A percentile compares a stretch with the other conserved stretches of the same genome.
Conservation (phyloP, 345 rosid genomes). For the Gossypium anomalum region DNA sequence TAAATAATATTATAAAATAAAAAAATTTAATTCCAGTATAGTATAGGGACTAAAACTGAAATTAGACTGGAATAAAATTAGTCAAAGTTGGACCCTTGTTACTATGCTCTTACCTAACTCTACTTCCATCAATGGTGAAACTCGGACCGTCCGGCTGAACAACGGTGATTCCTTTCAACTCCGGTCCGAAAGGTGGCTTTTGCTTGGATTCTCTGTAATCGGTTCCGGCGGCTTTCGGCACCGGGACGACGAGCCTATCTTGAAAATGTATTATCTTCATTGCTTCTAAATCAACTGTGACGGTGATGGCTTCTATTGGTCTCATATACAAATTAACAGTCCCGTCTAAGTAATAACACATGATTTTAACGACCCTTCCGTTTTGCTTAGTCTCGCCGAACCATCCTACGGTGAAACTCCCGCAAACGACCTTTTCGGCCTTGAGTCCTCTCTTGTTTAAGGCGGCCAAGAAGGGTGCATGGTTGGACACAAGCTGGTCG, state of each 20-base stretch:
- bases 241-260: constrained; percentile 24
- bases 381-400: constrained; percentile 23
- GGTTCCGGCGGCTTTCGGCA: constrained; percentile 37
- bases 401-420: constrained; percentile 30
- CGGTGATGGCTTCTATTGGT: constrained; percentile 34
- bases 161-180: constrained; percentile 24
- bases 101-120: constrained; percentile 21
- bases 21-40: too few relatives aligned
- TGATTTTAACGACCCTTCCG: constrained; percentile 26
- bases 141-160: constrained; percentile 41
- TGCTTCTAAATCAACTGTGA: constrained; percentile 32
- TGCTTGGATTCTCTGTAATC: constrained; percentile 36
- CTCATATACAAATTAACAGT: constrained; percentile 34
- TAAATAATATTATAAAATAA: too few relatives aligned
- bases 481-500: background rate
- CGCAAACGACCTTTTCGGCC: constrained; percentile 26
- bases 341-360: constrained; percentile 33
- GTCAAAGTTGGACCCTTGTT: background rate
- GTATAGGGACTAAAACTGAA: background rate
- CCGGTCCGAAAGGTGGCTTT: constrained; percentile 16
- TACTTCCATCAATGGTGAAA: constrained; percentile 32
- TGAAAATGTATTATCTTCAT: constrained; percentile 25
- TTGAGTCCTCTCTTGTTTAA: constrained; percentile 26
- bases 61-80: background rate
- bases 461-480: constrained; percentile 27